A percentile compares a stretch with the other conserved stretches of the same genome.
Conservation (phyloP, 371 early-diverging fungal species). For the Circinella umbellata region DNA sequence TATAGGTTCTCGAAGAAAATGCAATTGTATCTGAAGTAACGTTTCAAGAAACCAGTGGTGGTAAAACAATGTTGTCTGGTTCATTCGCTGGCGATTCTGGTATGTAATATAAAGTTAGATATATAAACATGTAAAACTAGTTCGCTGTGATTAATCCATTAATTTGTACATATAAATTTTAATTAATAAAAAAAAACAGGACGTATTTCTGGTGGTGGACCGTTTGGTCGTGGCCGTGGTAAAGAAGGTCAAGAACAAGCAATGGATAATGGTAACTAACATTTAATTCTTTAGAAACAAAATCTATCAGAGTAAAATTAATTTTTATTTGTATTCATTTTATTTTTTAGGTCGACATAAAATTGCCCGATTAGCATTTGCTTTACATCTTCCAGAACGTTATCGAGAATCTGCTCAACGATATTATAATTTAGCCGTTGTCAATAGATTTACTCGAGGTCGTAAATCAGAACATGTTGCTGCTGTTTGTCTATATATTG, state of each 20-base stretch:
- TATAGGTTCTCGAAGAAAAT: constrained; percentile 96
- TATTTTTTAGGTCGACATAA: constrained; percentile 51
- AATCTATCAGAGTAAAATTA: background rate
- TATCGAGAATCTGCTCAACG: constrained; percentile 90
- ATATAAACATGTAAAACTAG: no score
- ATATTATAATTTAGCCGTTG: constrained; percentile 93
- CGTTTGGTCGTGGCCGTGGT: constrained; percentile 59
- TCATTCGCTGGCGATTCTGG: constrained; percentile 65
- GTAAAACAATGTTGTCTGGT: constrained; percentile 87
- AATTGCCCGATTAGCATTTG: constrained; percentile 72
- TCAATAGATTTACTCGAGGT: constrained; percentile 93
- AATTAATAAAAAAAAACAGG: constrained; percentile 30
- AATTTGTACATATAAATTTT: no score
- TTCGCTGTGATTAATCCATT: no score
- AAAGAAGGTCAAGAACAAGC: constrained; percentile 74
- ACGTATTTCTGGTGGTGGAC: constrained; percentile 59
- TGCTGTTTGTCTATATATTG: constrained; percentile 97
- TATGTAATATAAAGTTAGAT: constrained; percentile 5
- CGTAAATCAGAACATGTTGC: constrained; percentile 86
- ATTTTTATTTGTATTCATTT: background rate
- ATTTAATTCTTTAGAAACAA: background rate
- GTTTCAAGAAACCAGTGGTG: constrained; percentile 89
- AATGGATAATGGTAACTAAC: constrained; percentile 57
- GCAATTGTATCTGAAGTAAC: constrained; percentile 93
- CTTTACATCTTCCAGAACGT: constrained; percentile 73